phyloP scores from a whole-genome alignment of 2,329 filamentous ascomycete species.

The Trichoderma polysporum region DNA sequence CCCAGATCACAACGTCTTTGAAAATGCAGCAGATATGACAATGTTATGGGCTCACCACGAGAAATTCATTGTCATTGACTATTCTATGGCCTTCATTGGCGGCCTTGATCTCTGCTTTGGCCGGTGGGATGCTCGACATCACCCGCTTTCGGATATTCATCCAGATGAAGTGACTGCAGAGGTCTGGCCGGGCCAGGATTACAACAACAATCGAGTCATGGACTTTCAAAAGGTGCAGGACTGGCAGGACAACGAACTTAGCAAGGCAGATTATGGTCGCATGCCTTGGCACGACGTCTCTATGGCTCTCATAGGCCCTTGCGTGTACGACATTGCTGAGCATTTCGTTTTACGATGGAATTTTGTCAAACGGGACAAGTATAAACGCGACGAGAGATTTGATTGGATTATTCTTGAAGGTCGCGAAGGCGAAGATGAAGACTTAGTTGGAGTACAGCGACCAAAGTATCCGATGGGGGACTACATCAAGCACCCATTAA shows the following conservation, averaged over 20 bases:
- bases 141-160: slow-evolving; percentile 83
- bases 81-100: slow-evolving; percentile 86
- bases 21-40: slow-evolving; percentile 93
- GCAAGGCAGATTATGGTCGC: slow-evolving; percentile 84
- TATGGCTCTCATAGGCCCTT: slow-evolving; percentile 87
- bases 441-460: slow-evolving; percentile 82
- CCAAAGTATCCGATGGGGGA: slow-evolving; percentile 87
- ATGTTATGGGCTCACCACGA: slow-evolving; percentile 99
- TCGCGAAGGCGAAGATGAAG: slow-evolving; percentile 74
- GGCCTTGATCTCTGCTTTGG: slow-evolving; percentile 95
- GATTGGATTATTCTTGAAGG: slow-evolving; percentile 84
- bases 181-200: slow-evolving; percentile 93
- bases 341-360: slow-evolving; percentile 97
- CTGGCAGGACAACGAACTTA: slow-evolving; percentile 91
- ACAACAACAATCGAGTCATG: slow-evolving; percentile 96
- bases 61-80: slow-evolving; percentile 95
- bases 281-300: slow-evolving; percentile 99
- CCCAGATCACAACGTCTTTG: slow-evolving; percentile 91
- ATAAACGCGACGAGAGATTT: slow-evolving; percentile 81
- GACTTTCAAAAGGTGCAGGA: slow-evolving; percentile 89
- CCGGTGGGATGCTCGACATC: slow-evolving; percentile 85
- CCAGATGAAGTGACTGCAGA: slow-evolving; percentile 79
- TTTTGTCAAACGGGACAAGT: slow-evolving; percentile 95
- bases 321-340: slow-evolving; percentile 90
- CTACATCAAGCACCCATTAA: slow-evolving; percentile 78